Conservation (phyloP, 768 basidiomycete genomes). For the Glaciozyma antarctica region DNA sequence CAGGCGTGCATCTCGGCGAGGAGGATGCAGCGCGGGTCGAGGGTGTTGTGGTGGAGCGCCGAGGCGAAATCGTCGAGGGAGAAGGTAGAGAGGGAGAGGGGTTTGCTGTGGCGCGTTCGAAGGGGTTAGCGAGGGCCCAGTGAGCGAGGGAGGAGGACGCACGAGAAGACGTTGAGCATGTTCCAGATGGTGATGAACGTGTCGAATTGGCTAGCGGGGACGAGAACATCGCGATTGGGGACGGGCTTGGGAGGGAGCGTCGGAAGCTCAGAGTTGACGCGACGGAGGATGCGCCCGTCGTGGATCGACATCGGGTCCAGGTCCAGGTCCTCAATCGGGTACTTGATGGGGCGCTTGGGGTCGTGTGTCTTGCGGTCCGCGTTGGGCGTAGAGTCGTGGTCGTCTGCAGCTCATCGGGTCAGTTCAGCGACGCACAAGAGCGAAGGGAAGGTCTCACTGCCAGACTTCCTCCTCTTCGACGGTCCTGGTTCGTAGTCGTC, state of each 20-base stretch:
- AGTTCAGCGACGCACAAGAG: background rate
- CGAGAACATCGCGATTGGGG: constrained; percentile 14
- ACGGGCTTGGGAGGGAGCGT: constrained; percentile 30
- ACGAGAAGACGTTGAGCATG: constrained; percentile 91
- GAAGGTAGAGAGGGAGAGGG: constrained; percentile 75
- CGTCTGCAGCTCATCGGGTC: background rate
- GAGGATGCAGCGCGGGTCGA: constrained; percentile 62
- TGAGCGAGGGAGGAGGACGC: constrained; percentile 35
- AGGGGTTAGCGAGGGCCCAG: background rate
- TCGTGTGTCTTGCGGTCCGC: background rate
- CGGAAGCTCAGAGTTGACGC: constrained; percentile 27
- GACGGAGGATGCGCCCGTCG: constrained; percentile 33
- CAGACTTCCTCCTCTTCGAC: constrained; percentile 17
- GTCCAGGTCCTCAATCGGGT: constrained; percentile 87
- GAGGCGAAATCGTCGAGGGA: constrained; percentile 88
- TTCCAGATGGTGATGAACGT: constrained; percentile 86
- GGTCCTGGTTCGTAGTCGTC: background rate
- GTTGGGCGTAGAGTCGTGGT: background rate
- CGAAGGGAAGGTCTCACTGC: background rate
- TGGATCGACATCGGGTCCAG: constrained; percentile 44
- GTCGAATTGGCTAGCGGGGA: constrained; percentile 52
- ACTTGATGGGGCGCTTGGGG: constrained; percentile 61
- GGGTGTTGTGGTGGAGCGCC: constrained; percentile 63
- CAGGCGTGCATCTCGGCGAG: constrained; percentile 81
- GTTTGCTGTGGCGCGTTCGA: constrained; percentile 51